Conservation (phyloP, 2,329 filamentous ascomycete species). For the Aspergillus pseudoviridinutans region DNA sequence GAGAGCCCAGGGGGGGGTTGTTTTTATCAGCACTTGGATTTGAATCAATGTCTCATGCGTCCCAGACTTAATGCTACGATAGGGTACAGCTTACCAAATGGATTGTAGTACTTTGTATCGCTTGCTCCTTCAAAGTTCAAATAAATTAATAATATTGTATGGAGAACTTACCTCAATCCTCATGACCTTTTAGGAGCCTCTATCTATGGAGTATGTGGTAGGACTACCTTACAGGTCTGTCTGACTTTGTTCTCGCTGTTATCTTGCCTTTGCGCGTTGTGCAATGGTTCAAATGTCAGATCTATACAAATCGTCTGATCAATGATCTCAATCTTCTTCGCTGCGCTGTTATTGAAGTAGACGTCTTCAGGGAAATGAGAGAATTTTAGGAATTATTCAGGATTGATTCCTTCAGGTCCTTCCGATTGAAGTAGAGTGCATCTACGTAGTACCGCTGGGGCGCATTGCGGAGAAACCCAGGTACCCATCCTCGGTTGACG, state of each 20-base stretch:
- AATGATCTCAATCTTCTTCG: neutral
- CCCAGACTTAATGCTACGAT: neutral
- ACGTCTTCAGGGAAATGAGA: neutral
- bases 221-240: neutral
- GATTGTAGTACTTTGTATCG: neutral
- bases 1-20: neutral
- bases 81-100: neutral
- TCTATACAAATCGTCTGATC: neutral
- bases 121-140: neutral
- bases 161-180: neutral
- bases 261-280: neutral
- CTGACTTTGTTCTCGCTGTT: neutral
- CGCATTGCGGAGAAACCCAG: neutral
- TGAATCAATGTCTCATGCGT: neutral
- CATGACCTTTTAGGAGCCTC: neutral
- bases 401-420: neutral
- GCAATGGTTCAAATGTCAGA: neutral
- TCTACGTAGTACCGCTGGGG: neutral
- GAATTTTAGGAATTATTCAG: neutral
- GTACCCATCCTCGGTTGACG: constrained; percentile 12
- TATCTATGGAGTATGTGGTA: neutral
- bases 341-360: neutral
- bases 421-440: neutral
- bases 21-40: neutral
- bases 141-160: too few species aligned